Base-by-base conservation (phyloP, 2,329 filamentous ascomycete genomes). In the Neofusicoccum ribis region DNA sequence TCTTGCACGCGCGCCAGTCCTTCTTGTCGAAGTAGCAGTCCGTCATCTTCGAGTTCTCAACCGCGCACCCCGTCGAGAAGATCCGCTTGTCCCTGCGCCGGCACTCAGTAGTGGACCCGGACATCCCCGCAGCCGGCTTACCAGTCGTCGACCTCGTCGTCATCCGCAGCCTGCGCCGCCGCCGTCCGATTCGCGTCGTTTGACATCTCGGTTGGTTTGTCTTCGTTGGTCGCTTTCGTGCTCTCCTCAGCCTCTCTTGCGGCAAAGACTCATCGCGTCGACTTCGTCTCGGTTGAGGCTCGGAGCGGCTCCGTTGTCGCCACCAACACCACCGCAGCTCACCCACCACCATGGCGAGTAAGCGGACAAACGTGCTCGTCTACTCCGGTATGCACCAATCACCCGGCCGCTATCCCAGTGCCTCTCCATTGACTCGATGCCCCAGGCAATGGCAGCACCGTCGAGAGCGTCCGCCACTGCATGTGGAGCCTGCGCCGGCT, bases 11-110 rank as follows among this genome's bases (percentile, higher is more conserved):
- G 71, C 95, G 85, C 94, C 95, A 99, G 76, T 99, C 95, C 77
- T 93, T 97, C 84, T 93, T 97, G 64, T 94, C 92, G 74, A 88
- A 97, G 78, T 96, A 97, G 79, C 95, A 99, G 77, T 98, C 92
- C 41, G 93, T 97, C 88, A 99, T 86, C 74, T 88, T 93, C 63
- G 86, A 82, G 74, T 98, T 97, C 58, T 66, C 81, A 96, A 94
- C 89, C 79, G 93, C 87, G 75, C 94, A 98, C 66, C 94, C 95
- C 2, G 94, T 98, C 82, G 92, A 97, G 82, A 92, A 96, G 78
- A 98, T 98, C 75, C 95, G 86, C 85, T 97, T 94, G 82, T 98
- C 93, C 94, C 94, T 98, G 76, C 66, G 71, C 43, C 58, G 43
- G 63, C 36, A 66, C 56, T 59, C 17, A 56, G 59, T 8, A 37